Evolutionary conservation across 75 land plant genomes (phyloP), one percentile per base, ranked within the genome.

Genomic region (Pinus albicaulis): DNA sequence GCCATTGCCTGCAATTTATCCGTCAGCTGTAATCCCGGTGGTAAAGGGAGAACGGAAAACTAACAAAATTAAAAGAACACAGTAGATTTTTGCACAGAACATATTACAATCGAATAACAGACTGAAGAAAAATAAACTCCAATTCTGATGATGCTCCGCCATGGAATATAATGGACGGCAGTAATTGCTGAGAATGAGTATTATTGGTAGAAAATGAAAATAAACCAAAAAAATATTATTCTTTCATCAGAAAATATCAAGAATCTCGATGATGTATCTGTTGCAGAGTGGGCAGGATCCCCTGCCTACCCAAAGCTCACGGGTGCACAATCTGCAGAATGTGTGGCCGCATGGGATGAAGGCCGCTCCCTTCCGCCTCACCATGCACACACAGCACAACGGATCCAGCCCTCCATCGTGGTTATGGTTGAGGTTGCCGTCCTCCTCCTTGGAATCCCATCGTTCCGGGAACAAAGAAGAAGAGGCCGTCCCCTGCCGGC

Each of bases 291-390:
- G 94, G 63, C 94, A 92, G 3, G 85, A 78, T 3, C 94, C 94
- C 19, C 89, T 77, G 25, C 72, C 77, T 57, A 85, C 86, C 79
- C 82, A 81, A 5, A 92, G 86, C 83, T 92, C 90, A 44, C 87
- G 73, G 16, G 86, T 81, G 58, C 94, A 92, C 55, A 80, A 59
- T 72, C 92, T 82, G 76, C 94, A 92, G 62, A 87, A 92, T 3
- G 94, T 90, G 71, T 92, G 94, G 7, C 94, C 94, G 55, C 94
- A 92, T 0, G 94, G 92, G 4, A 90, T 90, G 73, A 89, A 89
- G 3, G 94, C 94, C 15, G 90, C 90, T 5, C 94, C 94, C 52
- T 87, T 87, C 63, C 89, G 89, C 68, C 90, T 65, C 59, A 89
- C 92, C 92, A 90, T 87, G 83, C 94, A 92, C 75, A 92, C 94